These are phyloP conservation scores for Citrullus amarus DNA, from an alignment of 306 rosid genomes.

Conservation along the genomic window DNA sequence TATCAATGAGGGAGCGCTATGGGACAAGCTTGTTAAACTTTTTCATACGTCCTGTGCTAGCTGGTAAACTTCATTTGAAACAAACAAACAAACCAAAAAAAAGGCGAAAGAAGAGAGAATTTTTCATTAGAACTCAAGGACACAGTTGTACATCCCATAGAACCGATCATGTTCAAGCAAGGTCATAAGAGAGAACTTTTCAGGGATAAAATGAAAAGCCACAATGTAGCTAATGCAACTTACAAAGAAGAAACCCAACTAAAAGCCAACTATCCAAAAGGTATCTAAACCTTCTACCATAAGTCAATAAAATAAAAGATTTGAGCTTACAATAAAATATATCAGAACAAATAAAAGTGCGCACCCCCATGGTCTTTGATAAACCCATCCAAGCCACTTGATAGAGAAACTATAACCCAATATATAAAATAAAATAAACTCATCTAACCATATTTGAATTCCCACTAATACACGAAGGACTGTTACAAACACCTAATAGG, in stretches of 20 bases:
- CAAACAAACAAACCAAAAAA: background rate
- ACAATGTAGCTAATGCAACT: background rate
- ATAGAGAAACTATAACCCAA: background rate
- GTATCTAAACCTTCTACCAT: background rate
- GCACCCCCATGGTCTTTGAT: background rate
- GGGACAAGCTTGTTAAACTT: background rate
- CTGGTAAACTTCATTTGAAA: background rate
- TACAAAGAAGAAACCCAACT: background rate
- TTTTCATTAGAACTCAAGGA: background rate
- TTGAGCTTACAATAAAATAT: background rate
- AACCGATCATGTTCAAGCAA: too few species aligned
- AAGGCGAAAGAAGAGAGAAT: background rate
- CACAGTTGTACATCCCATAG: too few species aligned
- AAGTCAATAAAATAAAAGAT: background rate
- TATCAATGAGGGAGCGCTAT: background rate
- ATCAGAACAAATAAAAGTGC: background rate
- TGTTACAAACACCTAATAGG: background rate
- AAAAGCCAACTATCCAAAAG: background rate
- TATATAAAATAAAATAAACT: too few species aligned
- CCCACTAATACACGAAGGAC: background rate
- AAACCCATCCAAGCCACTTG: background rate
- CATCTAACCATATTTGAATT: background rate
- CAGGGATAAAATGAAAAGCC: background rate
- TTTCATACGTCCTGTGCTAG: background rate
- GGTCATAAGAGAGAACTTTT: background rate